Conservation (phyloP, 2,329 filamentous ascomycete genomes). For the Arthrinium phaeospermum region DNA sequence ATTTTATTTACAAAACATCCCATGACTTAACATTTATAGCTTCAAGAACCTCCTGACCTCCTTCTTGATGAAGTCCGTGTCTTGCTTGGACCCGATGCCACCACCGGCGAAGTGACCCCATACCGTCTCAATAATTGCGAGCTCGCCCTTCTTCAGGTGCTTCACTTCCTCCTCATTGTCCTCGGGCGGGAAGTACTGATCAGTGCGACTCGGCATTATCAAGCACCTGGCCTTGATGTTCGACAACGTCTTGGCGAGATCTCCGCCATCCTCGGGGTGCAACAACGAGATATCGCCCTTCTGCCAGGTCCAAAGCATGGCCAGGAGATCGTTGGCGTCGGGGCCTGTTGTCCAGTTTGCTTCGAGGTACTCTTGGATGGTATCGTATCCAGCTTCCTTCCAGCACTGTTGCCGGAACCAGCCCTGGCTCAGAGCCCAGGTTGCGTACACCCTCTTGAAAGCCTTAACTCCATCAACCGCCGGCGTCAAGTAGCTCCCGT, state of each 20-base stretch:
- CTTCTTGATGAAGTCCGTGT: conserved; percentile 24
- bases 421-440: conserved; percentile 41
- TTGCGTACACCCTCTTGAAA: conserved; percentile 40
- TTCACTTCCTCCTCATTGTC: conserved; percentile 44
- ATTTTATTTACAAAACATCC: neutral
- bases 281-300: conserved; percentile 41
- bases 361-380: conserved; percentile 30
- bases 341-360: conserved; percentile 32
- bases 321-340: conserved; percentile 44
- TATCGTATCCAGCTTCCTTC: conserved; percentile 38
- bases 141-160: conserved; percentile 37
- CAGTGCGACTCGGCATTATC: conserved; percentile 46
- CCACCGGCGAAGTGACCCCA: conserved; percentile 48
- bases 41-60: conserved; percentile 17
- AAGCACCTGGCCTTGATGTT: conserved; percentile 43
- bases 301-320: conserved; percentile 47
- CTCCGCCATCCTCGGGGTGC: conserved; percentile 36
- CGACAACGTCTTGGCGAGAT: conserved; percentile 40
- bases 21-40: neutral
- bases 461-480: conserved; percentile 40
- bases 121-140: conserved; percentile 42
- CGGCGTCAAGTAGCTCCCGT: conserved; percentile 35
- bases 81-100: conserved; percentile 38
- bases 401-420: conserved; percentile 47
- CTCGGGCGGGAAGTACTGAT: conserved; percentile 47